A percentile compares a stretch with the other conserved stretches of the same genome.
Evolutionary conservation across 2,329 filamentous ascomycete species (phyloP).

Genomic region (Ophiostoma quercus): DNA sequence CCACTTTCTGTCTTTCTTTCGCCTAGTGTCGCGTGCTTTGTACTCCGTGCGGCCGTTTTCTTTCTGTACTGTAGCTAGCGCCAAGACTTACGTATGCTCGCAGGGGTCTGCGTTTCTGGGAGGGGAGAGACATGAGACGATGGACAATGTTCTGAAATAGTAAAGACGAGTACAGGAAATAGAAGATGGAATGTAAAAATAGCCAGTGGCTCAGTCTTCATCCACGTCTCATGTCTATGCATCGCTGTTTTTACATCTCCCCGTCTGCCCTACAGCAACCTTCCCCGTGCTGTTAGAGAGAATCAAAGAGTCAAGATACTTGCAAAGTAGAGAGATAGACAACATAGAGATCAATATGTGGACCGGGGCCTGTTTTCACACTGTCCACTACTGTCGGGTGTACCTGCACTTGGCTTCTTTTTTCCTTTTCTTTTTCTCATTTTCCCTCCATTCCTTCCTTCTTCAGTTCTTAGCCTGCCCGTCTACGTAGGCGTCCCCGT

Average conservation of each 20-base stretch:
- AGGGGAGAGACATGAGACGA: not conserved
- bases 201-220: not conserved
- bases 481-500: slow-evolving; percentile 22
- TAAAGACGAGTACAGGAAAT: not conserved
- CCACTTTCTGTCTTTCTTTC: not conserved
- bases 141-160: not conserved
- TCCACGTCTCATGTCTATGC: not conserved
- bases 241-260: not conserved
- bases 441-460: slow-evolving; percentile 2
- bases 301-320: not conserved
- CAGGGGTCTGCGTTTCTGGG: slow-evolving; percentile 5
- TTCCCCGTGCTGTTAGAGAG: not conserved
- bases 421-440: not conserved
- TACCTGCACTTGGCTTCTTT: slow-evolving; percentile 9
- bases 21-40: not conserved
- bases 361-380: not conserved
- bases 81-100: slow-evolving; percentile 24
- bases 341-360: not conserved
- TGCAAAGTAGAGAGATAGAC: too few relatives aligned
- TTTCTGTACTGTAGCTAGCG: slow-evolving; percentile 13
- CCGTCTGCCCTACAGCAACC: not conserved
- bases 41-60: slow-evolving; percentile 16
- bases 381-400: not conserved
- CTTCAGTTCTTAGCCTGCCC: slow-evolving; percentile 3
- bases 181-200: not conserved